phyloP scores from a whole-genome alignment of 2,329 filamentous ascomycete species.

The Dactylellina cionopaga region DNA sequence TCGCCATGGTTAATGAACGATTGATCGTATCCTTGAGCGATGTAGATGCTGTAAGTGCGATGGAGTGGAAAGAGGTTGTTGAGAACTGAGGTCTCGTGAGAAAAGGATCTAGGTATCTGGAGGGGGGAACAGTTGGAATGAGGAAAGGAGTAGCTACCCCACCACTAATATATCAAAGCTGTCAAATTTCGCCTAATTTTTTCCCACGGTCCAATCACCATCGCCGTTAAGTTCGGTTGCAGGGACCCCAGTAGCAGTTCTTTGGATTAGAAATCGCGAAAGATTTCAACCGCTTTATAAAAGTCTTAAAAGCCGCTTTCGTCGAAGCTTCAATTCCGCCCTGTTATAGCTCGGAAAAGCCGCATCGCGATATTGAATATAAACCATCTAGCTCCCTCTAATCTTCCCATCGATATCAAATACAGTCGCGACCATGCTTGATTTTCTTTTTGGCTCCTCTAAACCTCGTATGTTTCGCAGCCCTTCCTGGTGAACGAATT shows the following conservation, averaged over 20 bases:
- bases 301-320: neutral
- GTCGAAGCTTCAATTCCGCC: neutral
- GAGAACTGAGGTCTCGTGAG: neutral
- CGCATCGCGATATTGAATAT: neutral
- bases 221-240: neutral
- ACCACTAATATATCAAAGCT: no score
- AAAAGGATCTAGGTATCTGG: neutral
- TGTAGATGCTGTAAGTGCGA: neutral
- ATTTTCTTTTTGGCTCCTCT: conserved; percentile 48
- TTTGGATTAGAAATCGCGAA: conserved; percentile 30
- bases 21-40: neutral
- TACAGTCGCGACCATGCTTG: conserved; percentile 19
- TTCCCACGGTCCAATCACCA: no score
- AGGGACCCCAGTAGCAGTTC: neutral
- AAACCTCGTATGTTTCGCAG: conserved; percentile 34
- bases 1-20: conserved; percentile 20
- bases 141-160: neutral
- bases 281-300: neutral
- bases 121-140: neutral
- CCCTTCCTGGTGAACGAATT: neutral
- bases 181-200: no score
- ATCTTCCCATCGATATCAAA: neutral
- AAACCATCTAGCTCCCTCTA: neutral
- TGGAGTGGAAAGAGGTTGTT: neutral
- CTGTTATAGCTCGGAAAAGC: neutral